These are phyloP conservation scores for Diphasiastrum complanatum DNA, from an alignment of 83 land plant species.

Conservation along the genomic window DNA sequence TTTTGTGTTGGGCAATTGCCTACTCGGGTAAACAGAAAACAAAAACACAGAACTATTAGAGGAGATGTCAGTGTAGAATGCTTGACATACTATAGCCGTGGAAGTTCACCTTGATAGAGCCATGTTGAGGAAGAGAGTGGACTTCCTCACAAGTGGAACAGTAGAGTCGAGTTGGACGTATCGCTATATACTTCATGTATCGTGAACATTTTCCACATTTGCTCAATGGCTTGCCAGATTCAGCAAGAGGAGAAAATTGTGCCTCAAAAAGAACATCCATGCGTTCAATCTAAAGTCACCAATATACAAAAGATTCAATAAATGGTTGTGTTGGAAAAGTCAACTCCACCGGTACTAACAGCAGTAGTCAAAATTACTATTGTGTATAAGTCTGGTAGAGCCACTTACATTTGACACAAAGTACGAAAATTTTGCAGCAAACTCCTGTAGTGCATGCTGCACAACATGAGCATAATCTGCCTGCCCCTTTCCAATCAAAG, in stretches of 20 bases:
- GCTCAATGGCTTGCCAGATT: constrained; percentile 75
- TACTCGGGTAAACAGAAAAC: background rate
- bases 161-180: constrained; percentile 75
- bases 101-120: constrained; percentile 62
- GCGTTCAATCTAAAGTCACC: constrained; percentile 58
- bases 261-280: constrained; percentile 98
- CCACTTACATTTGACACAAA: constrained; percentile 65
- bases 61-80: background rate
- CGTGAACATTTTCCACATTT: constrained; percentile 94
- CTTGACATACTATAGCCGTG: background rate
- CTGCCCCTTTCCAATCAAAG: constrained; percentile 87
- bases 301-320: background rate
- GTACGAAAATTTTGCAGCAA: constrained; percentile 55
- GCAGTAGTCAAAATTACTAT: background rate
- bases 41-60: background rate
- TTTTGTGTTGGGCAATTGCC: too few relatives aligned
- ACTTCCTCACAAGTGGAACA: constrained; percentile 94
- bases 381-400: background rate
- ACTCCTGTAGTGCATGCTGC: constrained; percentile 70
- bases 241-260: constrained; percentile 90
- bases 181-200: constrained; percentile 86
- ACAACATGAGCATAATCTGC: constrained; percentile 69
- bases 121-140: constrained; percentile 80
- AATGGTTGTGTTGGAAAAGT: background rate
- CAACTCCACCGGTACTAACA: background rate